These are phyloP conservation scores for Lasiodiplodia hormozganensis DNA, from an alignment of 2,329 filamentous ascomycete genomes.

Conservation along the genomic window DNA sequence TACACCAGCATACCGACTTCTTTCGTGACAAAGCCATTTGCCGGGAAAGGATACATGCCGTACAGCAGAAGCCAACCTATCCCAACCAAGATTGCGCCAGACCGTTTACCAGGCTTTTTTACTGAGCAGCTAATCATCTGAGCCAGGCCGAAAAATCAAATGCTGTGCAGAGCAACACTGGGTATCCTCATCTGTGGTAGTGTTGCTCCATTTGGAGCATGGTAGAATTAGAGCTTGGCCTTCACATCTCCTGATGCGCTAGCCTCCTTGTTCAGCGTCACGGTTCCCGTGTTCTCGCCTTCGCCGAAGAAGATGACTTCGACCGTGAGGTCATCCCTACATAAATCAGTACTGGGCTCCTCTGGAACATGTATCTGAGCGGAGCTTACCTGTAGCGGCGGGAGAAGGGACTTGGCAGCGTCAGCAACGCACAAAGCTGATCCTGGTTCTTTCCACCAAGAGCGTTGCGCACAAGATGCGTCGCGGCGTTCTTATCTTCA, in stretches of 20 bases:
- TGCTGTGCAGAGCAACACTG: constrained; percentile 17
- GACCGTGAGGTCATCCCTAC: constrained; percentile 90
- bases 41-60: neutral
- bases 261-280: constrained; percentile 86
- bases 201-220: constrained; percentile 1
- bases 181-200: constrained; percentile 24
- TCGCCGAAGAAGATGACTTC: constrained; percentile 99
- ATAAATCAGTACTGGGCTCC: constrained; percentile 35
- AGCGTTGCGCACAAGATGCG: constrained; percentile 93
- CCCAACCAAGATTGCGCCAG: neutral
- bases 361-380: neutral
- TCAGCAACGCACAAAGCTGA: constrained; percentile 90
- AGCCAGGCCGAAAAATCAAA: neutral
- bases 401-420: constrained; percentile 88
- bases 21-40: neutral
- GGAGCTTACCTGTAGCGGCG: constrained; percentile 81
- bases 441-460: constrained; percentile 92
- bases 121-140: neutral
- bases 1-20: neutral
- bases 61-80: neutral
- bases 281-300: constrained; percentile 74
- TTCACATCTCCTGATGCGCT: constrained; percentile 59
- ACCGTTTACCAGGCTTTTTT: constrained; percentile 16
- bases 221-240: constrained; percentile 21
- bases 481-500: constrained; percentile 94